Conservation (phyloP, 352 stramenopile genomes). For the Phytophthora multivora region DNA sequence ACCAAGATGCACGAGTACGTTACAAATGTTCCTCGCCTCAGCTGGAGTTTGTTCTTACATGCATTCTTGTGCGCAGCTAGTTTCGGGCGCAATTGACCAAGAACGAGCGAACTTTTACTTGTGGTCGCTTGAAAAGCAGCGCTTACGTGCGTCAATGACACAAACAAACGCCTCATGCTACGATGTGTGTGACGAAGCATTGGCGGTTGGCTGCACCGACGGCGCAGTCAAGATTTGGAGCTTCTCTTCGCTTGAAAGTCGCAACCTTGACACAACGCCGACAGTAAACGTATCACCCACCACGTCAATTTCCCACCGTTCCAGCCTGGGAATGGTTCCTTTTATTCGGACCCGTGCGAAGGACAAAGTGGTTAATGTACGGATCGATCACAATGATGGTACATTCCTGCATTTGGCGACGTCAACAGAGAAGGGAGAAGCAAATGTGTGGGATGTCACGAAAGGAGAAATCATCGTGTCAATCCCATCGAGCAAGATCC, state of each 20-base stretch:
- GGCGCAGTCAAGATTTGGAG: constrained; percentile 86
- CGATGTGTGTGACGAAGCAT: constrained; percentile 79
- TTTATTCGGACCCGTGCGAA: constrained; percentile 83
- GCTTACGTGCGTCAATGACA: constrained; percentile 65
- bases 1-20: constrained; percentile 67
- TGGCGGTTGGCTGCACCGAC: constrained; percentile 78
- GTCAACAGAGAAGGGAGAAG: constrained; percentile 86
- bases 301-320: constrained; percentile 77
- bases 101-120: constrained; percentile 85
- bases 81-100: constrained; percentile 76
- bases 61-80: constrained; percentile 44
- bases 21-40: background rate
- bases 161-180: constrained; percentile 76
- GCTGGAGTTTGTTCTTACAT: background rate
- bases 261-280: constrained; percentile 48
- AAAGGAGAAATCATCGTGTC: constrained; percentile 86
- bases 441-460: constrained; percentile 87
- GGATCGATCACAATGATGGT: constrained; percentile 82
- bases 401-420: constrained; percentile 82
- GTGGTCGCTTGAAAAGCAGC: constrained; percentile 80
- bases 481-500: constrained; percentile 80
- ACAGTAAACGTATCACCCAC: constrained; percentile 64
- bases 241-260: constrained; percentile 65
- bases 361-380: constrained; percentile 81
- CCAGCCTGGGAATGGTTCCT: constrained; percentile 78